Evolutionary conservation across 495 filamentous ascomycete species (phyloP).

Genomic region (Penicillium cinerascens): DNA sequence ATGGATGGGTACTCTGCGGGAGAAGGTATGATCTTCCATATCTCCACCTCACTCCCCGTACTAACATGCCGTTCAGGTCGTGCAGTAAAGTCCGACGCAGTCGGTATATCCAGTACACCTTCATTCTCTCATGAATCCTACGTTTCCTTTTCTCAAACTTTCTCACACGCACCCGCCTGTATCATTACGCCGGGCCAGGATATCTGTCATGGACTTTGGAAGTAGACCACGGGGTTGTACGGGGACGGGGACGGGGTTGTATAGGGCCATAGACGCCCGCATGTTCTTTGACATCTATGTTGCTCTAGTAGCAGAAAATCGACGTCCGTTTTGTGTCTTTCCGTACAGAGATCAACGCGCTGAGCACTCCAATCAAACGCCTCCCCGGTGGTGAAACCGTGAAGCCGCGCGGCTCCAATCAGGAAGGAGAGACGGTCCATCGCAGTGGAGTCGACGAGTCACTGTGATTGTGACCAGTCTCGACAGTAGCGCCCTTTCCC

Average conservation of each 20-base stretch:
- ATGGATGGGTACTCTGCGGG: slow-evolving; percentile 87
- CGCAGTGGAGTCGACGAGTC: slow-evolving; percentile 6
- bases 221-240: slow-evolving; percentile 2
- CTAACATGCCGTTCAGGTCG: slow-evolving; percentile 16
- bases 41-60: neutral
- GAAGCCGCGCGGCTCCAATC: slow-evolving; percentile 1
- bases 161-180: slow-evolving; percentile 11
- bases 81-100: slow-evolving; percentile 18
- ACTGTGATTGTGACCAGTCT: slow-evolving; percentile 24
- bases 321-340: neutral
- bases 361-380: neutral
- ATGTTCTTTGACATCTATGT: slow-evolving; percentile 1
- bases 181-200: slow-evolving; percentile 13
- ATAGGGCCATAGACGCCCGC: slow-evolving; percentile 1
- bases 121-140: neutral
- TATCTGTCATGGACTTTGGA: slow-evolving; percentile 5
- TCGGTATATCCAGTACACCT: neutral
- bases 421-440: neutral
- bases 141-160: slow-evolving; percentile 1
- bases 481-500: slow-evolving; percentile 13
- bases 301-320: neutral
- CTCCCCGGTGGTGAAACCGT: slow-evolving; percentile 6
- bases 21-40: slow-evolving; percentile 75
- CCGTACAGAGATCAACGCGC: neutral
- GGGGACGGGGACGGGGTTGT: neutral